Conservation (phyloP, 177 flowering plant species). For the Tripterygium wilfordii region DNA sequence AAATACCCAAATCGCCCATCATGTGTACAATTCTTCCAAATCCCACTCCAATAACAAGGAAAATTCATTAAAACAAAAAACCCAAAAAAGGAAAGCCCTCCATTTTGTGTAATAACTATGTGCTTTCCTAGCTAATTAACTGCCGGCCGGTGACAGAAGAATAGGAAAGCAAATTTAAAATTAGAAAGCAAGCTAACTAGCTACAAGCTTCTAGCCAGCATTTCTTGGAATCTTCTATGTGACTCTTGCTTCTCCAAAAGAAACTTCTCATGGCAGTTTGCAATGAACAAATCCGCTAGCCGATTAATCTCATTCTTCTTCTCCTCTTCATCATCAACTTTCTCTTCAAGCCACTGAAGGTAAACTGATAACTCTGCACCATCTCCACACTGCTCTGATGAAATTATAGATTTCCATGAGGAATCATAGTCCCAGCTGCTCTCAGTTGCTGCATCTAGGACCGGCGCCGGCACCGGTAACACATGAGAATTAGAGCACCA, state of each 20-base stretch:
- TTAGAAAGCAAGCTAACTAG: background rate
- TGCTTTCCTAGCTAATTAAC: slow-evolving; percentile 9
- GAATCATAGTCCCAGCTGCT: slow-evolving; percentile 50
- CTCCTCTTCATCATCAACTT: slow-evolving; percentile 10
- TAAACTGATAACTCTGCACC: slow-evolving; percentile 43
- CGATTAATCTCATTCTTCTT: slow-evolving; percentile 57
- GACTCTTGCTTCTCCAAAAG: slow-evolving; percentile 94
- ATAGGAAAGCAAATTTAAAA: slow-evolving; percentile 6
- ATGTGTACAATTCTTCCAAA: slow-evolving; percentile 20
- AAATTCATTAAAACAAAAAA: background rate
- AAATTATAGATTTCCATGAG: slow-evolving; percentile 46
- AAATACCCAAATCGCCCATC: slow-evolving; percentile 8
- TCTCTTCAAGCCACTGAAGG: slow-evolving; percentile 82
- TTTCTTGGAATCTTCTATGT: slow-evolving; percentile 82
- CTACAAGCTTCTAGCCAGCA: slow-evolving; percentile 88
- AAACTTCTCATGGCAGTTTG: slow-evolving; percentile 84
- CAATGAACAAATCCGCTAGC: slow-evolving; percentile 86
- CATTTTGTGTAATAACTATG: background rate
- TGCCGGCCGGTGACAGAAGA: no score
- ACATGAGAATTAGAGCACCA: slow-evolving; percentile 72
- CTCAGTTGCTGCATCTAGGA: slow-evolving; percentile 9
- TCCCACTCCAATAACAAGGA: background rate
- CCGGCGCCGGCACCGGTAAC: slow-evolving; percentile 40
- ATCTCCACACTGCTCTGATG: slow-evolving; percentile 14
- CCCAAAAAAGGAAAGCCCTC: background rate